phyloP scores from a whole-genome alignment of 495 filamentous ascomycete genomes.

The Barbatosphaeria neglecta region DNA sequence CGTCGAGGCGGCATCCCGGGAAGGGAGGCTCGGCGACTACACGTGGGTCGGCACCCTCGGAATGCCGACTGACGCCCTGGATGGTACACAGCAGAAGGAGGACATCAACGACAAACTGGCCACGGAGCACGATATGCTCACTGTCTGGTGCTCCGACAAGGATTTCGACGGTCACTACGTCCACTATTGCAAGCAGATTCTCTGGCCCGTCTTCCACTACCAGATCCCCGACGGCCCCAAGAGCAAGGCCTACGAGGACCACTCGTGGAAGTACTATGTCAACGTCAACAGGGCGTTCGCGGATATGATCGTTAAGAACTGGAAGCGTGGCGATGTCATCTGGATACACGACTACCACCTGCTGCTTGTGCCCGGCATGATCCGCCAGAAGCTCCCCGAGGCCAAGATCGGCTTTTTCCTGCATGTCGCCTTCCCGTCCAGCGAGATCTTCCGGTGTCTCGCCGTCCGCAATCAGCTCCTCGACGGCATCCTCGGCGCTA shows the following conservation, averaged over 20 bases:
- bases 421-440: conserved; percentile 89
- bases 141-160: conserved; percentile 73
- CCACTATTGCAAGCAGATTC: conserved; percentile 85
- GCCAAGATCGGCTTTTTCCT: conserved; percentile 92
- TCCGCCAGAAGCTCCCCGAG: conserved; percentile 74
- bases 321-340: conserved; percentile 80
- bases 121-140: conserved; percentile 66
- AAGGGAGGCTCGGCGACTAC: conserved; percentile 52
- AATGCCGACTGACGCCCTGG: conserved; percentile 77
- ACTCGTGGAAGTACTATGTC: conserved; percentile 90
- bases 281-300: conserved; percentile 85
- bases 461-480: conserved; percentile 74
- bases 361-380: conserved; percentile 81
- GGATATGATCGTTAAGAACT: conserved; percentile 75
- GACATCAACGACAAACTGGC: conserved; percentile 71
- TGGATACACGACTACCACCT: conserved; percentile 96
- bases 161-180: conserved; percentile 88
- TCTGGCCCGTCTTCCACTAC: conserved; percentile 91
- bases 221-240: conserved; percentile 94
- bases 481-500: conserved; percentile 82
- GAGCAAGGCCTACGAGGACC: conserved; percentile 93
- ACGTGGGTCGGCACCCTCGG: conserved; percentile 86
- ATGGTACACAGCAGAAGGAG: conserved; percentile 53
- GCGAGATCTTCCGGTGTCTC: conserved; percentile 85
- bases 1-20: conserved; percentile 59